A percentile compares a stretch with the other conserved stretches of the same genome.
Conservation (phyloP, 106 monocot species). For the Phalaenopsis aphrodite region DNA sequence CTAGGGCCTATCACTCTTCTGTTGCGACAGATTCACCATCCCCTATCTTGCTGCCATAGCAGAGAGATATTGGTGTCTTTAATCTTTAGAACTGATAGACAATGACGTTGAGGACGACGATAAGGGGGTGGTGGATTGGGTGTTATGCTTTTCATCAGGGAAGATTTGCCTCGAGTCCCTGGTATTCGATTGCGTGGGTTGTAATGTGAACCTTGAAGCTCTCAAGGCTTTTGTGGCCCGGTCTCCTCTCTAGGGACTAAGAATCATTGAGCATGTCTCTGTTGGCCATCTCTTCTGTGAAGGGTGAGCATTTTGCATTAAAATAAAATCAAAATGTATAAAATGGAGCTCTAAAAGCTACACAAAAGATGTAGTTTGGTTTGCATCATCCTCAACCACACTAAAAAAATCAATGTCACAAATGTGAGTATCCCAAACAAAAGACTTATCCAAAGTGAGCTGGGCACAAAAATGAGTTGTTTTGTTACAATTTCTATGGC, state of each 20-base stretch:
- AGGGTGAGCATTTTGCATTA: no score
- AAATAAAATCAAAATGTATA: no score
- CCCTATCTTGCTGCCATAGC: slow-evolving; percentile 57
- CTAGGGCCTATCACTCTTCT: slow-evolving; percentile 47
- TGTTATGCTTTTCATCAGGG: slow-evolving; percentile 53
- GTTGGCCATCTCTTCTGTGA: slow-evolving; percentile 12
- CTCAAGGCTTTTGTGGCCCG: slow-evolving; percentile 56
- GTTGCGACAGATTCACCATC: slow-evolving; percentile 68
- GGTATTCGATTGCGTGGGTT: slow-evolving; percentile 49
- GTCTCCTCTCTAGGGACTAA: slow-evolving; percentile 45
- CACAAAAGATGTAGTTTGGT: no score
- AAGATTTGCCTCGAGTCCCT: slow-evolving; percentile 58
- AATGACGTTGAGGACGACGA: slow-evolving; percentile 55
- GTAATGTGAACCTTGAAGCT: slow-evolving; percentile 43
- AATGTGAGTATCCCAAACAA: no score
- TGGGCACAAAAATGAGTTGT: no score
- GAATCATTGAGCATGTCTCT: slow-evolving; percentile 24
- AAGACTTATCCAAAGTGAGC: no score
- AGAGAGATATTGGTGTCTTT: slow-evolving; percentile 63
- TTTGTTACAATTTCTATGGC: no score
- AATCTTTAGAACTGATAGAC: slow-evolving; percentile 76
- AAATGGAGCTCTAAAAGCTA: no score
- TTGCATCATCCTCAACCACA: no score
- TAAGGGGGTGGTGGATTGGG: slow-evolving; percentile 49
- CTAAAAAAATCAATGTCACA: no score